Evolutionary conservation across 345 rosid genomes (phyloP), one percentile per base, ranked within the genome.

Genomic region (Cochlearia excelsa): DNA sequence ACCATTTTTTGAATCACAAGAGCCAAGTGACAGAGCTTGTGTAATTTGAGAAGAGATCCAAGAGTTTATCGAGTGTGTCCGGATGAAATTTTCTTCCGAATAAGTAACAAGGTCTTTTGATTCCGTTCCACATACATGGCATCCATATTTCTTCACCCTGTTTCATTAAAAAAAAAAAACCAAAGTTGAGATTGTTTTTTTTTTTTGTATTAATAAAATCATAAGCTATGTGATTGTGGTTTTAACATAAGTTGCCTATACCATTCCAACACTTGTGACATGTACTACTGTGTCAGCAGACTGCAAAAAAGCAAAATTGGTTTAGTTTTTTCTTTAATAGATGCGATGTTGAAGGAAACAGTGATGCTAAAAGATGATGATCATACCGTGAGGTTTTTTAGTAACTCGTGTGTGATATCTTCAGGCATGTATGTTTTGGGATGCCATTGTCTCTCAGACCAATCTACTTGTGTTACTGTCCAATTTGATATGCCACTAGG

Each of bases 391-490:
- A 94, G 80, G 71, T 90, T 94, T 75, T 59, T 77, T 52, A 94
- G 55, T 61, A 87, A 88, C 41, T 79, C 87, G 2, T 67, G 78
- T 4, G 80, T 79, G 46, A 87, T 60, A 71, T 94, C 99, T 9
- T 68, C 74, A 49, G 85, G 77, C 79, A 74, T 82, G 66, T 81
- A 94, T 5, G 91, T 84, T 73, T 86, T 94, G 9, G 99, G 97
- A 75, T 94, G 97, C 99, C 97, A 94, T 60, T 90, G 84, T 71
- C 89, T 81, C 75, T 94, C 99, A 7, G 97, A 94, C 99, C 99
- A 94, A 74, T 94, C 99, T 58, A 94, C 99, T 59, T 90, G 86
- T 46, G 99, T 94, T 50, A 84, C 90, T 0, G 96, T 82, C 88
- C 97, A 86, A 66, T 86, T 94, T 28, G 97, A 86, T 30, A 94